phyloP scores from a whole-genome alignment of 257 asterid species.

The Perilla frutescens region DNA sequence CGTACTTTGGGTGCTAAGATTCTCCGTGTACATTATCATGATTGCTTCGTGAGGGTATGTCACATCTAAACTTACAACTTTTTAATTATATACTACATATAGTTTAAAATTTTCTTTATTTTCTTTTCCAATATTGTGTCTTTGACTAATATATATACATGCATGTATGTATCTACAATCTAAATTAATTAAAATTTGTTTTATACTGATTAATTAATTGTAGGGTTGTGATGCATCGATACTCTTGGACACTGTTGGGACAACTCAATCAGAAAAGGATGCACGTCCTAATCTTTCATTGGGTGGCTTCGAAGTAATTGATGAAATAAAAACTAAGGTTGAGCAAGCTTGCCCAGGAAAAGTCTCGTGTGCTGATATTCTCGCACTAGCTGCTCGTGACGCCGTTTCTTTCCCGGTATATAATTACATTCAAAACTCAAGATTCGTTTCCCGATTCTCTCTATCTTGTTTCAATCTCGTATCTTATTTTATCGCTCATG shows the following conservation, averaged over 20 bases:
- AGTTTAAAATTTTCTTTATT: too few species aligned
- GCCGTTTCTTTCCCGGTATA: conserved; percentile 56
- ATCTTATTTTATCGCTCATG: not conserved
- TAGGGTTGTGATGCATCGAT: conserved; percentile 66
- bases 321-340: conserved; percentile 47
- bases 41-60: conserved; percentile 56
- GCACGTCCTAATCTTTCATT: conserved; percentile 52
- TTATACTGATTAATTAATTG: not conserved
- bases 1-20: conserved; percentile 45
- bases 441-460: too few species aligned
- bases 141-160: too few species aligned
- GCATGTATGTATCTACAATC: too few species aligned
- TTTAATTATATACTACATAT: too few species aligned
- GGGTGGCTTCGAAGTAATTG: conserved; percentile 51
- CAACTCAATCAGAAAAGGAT: conserved; percentile 51
- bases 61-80: too few species aligned
- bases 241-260: conserved; percentile 48
- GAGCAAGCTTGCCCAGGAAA: conserved; percentile 46
- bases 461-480: not conserved
- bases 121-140: too few species aligned
- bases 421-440: too few species aligned
- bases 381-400: conserved; percentile 60
- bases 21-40: conserved; percentile 60
- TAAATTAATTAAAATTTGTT: too few species aligned
- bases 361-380: conserved; percentile 65